phyloP scores from a whole-genome alignment of 768 basidiomycete species.

The Trametopsis cervina region DNA sequence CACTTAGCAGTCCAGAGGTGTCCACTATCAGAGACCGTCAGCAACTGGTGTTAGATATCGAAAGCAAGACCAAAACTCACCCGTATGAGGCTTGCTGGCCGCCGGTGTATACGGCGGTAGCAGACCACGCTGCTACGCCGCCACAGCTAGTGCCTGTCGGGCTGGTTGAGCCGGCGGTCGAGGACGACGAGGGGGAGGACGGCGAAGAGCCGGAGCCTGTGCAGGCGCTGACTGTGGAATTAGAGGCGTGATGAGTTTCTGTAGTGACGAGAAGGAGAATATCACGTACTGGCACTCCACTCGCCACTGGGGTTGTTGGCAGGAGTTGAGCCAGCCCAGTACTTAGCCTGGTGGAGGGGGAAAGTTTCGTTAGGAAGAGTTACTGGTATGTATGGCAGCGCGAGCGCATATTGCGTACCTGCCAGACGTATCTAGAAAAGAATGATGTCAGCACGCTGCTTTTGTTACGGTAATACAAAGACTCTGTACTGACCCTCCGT shows the following conservation, averaged over 20 bases:
- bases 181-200: constrained; percentile 14
- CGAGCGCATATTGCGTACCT: constrained; percentile 32
- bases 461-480: not conserved
- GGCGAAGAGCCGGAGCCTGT: constrained; percentile 25
- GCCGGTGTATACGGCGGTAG: constrained; percentile 39
- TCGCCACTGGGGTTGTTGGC: constrained; percentile 43
- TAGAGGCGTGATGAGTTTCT: not conserved
- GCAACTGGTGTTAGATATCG: constrained; percentile 22
- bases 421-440: constrained; percentile 52
- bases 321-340: constrained; percentile 44
- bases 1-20: constrained; percentile 47
- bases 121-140: constrained; percentile 46
- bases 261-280: not conserved
- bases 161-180: constrained; percentile 5
- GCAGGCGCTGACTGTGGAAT: constrained; percentile 45
- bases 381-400: too few relatives aligned
- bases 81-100: constrained; percentile 45
- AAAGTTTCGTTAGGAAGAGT: too few relatives aligned
- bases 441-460: not conserved
- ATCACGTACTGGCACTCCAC: constrained; percentile 49
- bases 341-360: constrained; percentile 48
- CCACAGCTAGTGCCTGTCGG: constrained; percentile 31
- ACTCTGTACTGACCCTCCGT: constrained; percentile 37
- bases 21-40: constrained; percentile 30
- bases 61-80: too few relatives aligned